These are phyloP conservation scores for Cercospora nicotianae DNA, from an alignment of 2,329 filamentous ascomycete genomes.

Conservation along the genomic window DNA sequence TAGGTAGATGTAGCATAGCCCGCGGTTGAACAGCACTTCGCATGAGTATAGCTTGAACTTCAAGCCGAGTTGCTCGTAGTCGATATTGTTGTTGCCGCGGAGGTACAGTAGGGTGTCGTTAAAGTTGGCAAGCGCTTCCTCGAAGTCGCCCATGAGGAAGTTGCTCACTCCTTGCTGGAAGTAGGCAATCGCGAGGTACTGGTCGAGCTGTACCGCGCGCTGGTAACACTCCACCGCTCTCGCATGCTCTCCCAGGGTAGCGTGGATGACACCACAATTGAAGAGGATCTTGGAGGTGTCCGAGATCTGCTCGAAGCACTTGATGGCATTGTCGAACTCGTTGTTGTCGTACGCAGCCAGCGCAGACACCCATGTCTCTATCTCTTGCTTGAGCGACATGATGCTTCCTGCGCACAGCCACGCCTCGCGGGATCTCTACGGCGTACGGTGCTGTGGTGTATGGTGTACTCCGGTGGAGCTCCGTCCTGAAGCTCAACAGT, in stretches of 20 bases:
- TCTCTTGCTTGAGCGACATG: constrained; percentile 71
- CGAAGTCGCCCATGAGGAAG: constrained; percentile 93
- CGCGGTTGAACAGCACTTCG: constrained; percentile 95
- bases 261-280: constrained; percentile 97
- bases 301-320: constrained; percentile 79
- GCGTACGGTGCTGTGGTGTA: constrained; percentile 10
- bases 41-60: constrained; percentile 97
- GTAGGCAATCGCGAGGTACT: constrained; percentile 95
- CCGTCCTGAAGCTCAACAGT: constrained; percentile 20
- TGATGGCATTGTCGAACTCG: constrained; percentile 87
- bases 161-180: constrained; percentile 99
- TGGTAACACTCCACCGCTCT: constrained; percentile 96
- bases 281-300: constrained; percentile 98
- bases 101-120: constrained; percentile 96
- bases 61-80: constrained; percentile 93
- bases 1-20: constrained; percentile 94
- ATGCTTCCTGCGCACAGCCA: constrained; percentile 16
- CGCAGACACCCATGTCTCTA: constrained; percentile 95
- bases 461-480: constrained; percentile 15
- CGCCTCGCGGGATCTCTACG: neutral
- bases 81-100: constrained; percentile 93
- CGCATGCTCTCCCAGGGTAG: constrained; percentile 91
- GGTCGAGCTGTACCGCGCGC: constrained; percentile 82
- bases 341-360: constrained; percentile 93
- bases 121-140: constrained; percentile 96